Base-by-base conservation (phyloP, 1,284 basidiomycete genomes). In the Malassezia pachydermatis region DNA sequence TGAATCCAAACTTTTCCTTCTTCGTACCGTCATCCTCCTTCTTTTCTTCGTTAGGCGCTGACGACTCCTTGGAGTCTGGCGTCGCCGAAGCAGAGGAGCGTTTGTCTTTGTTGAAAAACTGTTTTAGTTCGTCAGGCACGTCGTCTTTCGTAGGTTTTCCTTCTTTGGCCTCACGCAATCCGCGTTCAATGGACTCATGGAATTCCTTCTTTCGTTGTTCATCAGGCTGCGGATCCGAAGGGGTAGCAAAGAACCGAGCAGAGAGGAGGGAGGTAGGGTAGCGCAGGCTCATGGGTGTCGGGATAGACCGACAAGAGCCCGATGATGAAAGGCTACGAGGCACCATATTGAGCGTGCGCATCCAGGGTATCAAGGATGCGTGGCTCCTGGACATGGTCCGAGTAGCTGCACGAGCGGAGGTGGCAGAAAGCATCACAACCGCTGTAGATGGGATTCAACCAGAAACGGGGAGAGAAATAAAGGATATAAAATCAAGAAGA, bases 71-170 rank as follows among this genome's bases (percentile, higher is more conserved):
- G 30, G 49, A 17, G 29, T 30, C 16, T 10, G 11, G n/a, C 9
- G 11, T 11, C 9, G 9, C 34, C 9, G 34, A 19, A 36, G 8
- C 9, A 13, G 38, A 22, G 20, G 10, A 19, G n/a, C 34, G 28
- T 10, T 41, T 17, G 16, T 36, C 9, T 17, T 36, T 36, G 3
- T 61, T 55, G 25, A 65, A 65, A 43, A 65, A 65, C 22, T 60
- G 56, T 50, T 62, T 63, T 50, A 65, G 52, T 25, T 56, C 59
- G 28, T 63, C 55, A 10, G 63, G 63, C 1, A 65, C 48, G n/a
- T 46, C 42, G 14, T 55, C 54, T 38, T 37, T 41, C n/a, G 54
- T 32, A 29, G 24, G 14, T 22, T 60, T 58, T 29, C 60, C 54
- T 40, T 58, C 48, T 32, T 60, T 60, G n/a, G 61, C 63, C 46